phyloP scores from a whole-genome alignment of 2,329 filamentous ascomycete species.

The Herpomyces periplanetae region DNA sequence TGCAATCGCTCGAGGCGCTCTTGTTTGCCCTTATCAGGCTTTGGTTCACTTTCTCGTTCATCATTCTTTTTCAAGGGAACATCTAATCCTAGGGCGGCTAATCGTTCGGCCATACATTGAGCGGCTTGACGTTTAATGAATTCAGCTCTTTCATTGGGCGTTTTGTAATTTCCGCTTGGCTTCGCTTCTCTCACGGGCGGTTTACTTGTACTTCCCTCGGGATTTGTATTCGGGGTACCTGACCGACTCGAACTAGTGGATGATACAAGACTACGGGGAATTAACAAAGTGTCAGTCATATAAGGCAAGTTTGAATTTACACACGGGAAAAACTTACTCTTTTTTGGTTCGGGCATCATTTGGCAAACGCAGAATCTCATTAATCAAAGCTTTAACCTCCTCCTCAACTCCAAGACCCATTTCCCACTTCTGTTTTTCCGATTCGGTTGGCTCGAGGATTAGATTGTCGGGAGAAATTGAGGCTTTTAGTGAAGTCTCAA shows the following conservation, averaged over 20 bases:
- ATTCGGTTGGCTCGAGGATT: too few species aligned
- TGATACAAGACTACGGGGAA: too few species aligned
- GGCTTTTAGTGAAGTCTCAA: conserved; percentile 53
- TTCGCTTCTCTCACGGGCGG: too few species aligned
- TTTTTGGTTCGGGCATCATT: conserved; percentile 27
- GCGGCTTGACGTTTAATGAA: conserved; percentile 94
- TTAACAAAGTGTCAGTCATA: too few species aligned
- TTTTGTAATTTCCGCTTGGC: too few species aligned
- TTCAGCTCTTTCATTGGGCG: conserved; percentile 63
- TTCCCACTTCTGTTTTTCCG: conserved; percentile 76
- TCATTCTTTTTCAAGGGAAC: conserved; percentile 22
- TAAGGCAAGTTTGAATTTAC: too few species aligned
- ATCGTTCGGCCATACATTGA: conserved; percentile 73
- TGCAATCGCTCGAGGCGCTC: conserved; percentile 56
- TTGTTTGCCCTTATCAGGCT: conserved; percentile 47
- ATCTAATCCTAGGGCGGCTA: conserved; percentile 71
- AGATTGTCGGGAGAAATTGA: too few species aligned
- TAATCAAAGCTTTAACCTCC: conserved; percentile 88
- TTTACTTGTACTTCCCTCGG: too few species aligned
- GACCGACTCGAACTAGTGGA: too few species aligned
- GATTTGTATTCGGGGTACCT: too few species aligned
- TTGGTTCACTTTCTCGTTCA: conserved; percentile 41
- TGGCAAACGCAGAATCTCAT: conserved; percentile 59
- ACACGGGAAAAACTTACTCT: too few species aligned
- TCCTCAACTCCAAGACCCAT: conserved; percentile 85